Base-by-base conservation (phyloP, 73 alveolate species). In the Paramecium sexaurelia region DNA sequence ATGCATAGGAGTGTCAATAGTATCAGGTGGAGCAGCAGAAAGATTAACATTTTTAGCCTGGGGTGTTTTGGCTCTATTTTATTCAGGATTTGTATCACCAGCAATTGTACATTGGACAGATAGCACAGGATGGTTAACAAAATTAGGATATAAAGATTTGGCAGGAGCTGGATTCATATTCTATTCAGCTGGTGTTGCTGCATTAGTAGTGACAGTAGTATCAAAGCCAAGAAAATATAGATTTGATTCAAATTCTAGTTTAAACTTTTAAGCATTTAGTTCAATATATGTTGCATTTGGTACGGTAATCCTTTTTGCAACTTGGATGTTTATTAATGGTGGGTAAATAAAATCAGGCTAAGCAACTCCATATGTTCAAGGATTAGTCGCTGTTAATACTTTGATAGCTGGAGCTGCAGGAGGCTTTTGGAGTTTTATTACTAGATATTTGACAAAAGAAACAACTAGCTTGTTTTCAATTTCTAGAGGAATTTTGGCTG, bases 141-240 rank as follows among this genome's bases (percentile, higher is more conserved):
- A 33, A 32, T 39, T 73, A 36, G 87, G 87, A 73, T 73, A 36
- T 20, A 73, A 73, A 73, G 87, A 73, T n/a, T 35, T 73, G 8
- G 87, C 67, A 9, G 87, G 87, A 27, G 36, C 87, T 5, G 87
- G 87, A 36, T 33, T 33, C n/a, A 33, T 73, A 2, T 36, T 36
- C n/a, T 73, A 73, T 73, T 32, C 87, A 36, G 87, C 87, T 33
- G 87, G 66, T 8, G 55, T 73, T 27, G 87, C 87, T 32, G 87
- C 67, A 3, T 36, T 39, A 35, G 35, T 73, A 20, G 43, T 39
- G n/a, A 73, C 87, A 15, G 26, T 36, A 15, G 26, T 73, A 27
- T 20, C 43, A 5, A 73, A 73, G 22, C 87, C 87, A 27, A 73
- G 87, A 73, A 36, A 73, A 73, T 73, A 73, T 36, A 73, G 87